A percentile compares a stretch with the other conserved stretches of the same genome.
Evolutionary conservation across 768 basidiomycete species (phyloP).

Genomic region (Crucibulum laeve): DNA sequence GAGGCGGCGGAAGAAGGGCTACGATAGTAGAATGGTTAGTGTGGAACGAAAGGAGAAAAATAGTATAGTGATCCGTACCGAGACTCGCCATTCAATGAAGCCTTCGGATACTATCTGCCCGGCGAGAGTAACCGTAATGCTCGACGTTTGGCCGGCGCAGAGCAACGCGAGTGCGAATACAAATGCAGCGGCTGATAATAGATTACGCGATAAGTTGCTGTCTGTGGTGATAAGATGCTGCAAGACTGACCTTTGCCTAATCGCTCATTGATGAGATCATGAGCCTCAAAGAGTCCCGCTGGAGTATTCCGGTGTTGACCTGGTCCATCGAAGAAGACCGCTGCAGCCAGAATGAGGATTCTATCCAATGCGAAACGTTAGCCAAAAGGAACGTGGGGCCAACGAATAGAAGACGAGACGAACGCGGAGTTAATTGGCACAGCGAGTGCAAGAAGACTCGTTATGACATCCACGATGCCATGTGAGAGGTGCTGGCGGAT

Average conservation of each 20-base stretch:
- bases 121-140: constrained; percentile 72
- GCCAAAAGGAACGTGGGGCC: not conserved
- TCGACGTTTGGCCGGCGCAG: constrained; percentile 73
- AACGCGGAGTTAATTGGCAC: constrained; percentile 74
- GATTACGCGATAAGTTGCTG: not conserved
- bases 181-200: constrained; percentile 49
- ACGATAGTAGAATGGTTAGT: constrained; percentile 1
- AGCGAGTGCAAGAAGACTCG: constrained; percentile 63
- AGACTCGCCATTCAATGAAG: constrained; percentile 72
- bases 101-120: constrained; percentile 82
- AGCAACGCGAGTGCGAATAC: constrained; percentile 76
- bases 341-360: constrained; percentile 68
- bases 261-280: constrained; percentile 48
- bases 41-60: not conserved
- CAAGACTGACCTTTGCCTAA: constrained; percentile 51
- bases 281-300: constrained; percentile 71
- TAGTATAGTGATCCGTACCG: constrained; percentile 24
- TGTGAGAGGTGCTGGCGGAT: constrained; percentile 51
- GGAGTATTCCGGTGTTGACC: constrained; percentile 29
- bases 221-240: constrained; percentile 2
- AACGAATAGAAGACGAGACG: constrained; percentile 8
- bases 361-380: constrained; percentile 22
- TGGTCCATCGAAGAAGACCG: constrained; percentile 54
- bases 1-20: constrained; percentile 61
- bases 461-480: constrained; percentile 51